Evolutionary conservation across 2,329 filamentous ascomycete genomes (phyloP).

Genomic region (Nothophoma quercina): DNA sequence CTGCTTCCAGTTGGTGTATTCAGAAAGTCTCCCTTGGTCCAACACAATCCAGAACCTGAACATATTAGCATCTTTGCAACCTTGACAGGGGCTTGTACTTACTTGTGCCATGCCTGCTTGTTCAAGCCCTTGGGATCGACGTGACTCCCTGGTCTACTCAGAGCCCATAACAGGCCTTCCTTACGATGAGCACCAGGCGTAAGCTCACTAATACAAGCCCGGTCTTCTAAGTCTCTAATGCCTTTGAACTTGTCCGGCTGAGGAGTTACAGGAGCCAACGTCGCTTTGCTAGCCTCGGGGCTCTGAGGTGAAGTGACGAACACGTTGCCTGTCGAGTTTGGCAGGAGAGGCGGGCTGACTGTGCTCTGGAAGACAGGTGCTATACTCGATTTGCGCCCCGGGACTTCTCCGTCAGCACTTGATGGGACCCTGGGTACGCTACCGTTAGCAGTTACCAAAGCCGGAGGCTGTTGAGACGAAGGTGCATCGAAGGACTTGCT

Average conservation of each 20-base stretch:
- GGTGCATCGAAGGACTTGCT: slow-evolving; percentile 59
- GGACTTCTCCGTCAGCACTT: slow-evolving; percentile 35
- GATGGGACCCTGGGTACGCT: slow-evolving; percentile 31
- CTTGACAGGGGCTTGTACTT: slow-evolving; percentile 50
- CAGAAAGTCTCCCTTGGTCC: slow-evolving; percentile 93
- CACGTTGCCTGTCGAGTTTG: slow-evolving; percentile 34
- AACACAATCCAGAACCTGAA: slow-evolving; percentile 95
- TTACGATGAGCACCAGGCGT: slow-evolving; percentile 75
- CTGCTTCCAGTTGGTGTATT: slow-evolving; percentile 99
- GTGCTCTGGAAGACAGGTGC: slow-evolving; percentile 47
- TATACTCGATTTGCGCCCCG: slow-evolving; percentile 43
- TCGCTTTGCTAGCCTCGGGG: slow-evolving; percentile 37
- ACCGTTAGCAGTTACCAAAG: slow-evolving; percentile 35
- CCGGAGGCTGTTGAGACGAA: slow-evolving; percentile 28
- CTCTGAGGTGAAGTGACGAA: slow-evolving; percentile 38
- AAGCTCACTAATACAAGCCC: slow-evolving; percentile 54
- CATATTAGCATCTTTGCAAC: slow-evolving; percentile 35
- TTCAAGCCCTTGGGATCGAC: slow-evolving; percentile 95
- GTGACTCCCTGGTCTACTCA: slow-evolving; percentile 91
- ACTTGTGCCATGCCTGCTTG: slow-evolving; percentile 99
- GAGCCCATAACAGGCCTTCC: slow-evolving; percentile 92
- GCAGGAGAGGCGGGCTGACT: slow-evolving; percentile 38
- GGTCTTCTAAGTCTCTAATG: slow-evolving; percentile 85
- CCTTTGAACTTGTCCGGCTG: slow-evolving; percentile 78
- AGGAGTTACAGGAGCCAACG: slow-evolving; percentile 37